Evolutionary conservation across 148 eudicot genomes (phyloP).

Genomic region (Polygonum maritimum): DNA sequence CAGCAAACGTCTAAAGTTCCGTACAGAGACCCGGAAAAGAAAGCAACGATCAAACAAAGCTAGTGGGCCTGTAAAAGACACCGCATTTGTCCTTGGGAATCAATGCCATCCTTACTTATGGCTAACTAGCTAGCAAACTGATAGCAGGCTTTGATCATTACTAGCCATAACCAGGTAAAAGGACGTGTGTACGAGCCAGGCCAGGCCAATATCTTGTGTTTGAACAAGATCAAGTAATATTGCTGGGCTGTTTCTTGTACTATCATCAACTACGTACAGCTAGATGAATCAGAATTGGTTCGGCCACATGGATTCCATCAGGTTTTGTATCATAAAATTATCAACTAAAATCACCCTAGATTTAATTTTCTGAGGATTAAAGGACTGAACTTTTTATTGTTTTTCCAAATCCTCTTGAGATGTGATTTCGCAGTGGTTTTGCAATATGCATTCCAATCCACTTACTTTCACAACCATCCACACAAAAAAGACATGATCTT

Average conservation of each 20-base stretch:
- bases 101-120: not conserved
- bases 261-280: not conserved
- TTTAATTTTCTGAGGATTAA: too few relatives aligned
- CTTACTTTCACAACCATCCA: too few relatives aligned
- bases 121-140: not conserved
- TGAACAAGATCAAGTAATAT: not conserved
- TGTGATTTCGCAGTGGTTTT: not conserved
- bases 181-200: not conserved
- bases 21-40: not conserved
- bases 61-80: not conserved
- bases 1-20: not conserved
- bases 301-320: too few relatives aligned
- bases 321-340: too few relatives aligned
- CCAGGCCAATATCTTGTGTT: not conserved
- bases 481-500: too few relatives aligned
- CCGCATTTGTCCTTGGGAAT: conserved; percentile 4
- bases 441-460: not conserved
- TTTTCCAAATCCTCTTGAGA: not conserved
- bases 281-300: not conserved
- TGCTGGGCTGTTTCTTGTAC: not conserved
- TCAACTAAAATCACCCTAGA: too few relatives aligned
- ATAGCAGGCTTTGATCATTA: not conserved
- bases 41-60: conserved; percentile 3
- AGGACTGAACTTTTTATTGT: too few relatives aligned
- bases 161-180: not conserved